These are phyloP conservation scores for Davidsoniella eucalypti DNA, from an alignment of 2,329 filamentous ascomycete genomes.

Conservation along the genomic window DNA sequence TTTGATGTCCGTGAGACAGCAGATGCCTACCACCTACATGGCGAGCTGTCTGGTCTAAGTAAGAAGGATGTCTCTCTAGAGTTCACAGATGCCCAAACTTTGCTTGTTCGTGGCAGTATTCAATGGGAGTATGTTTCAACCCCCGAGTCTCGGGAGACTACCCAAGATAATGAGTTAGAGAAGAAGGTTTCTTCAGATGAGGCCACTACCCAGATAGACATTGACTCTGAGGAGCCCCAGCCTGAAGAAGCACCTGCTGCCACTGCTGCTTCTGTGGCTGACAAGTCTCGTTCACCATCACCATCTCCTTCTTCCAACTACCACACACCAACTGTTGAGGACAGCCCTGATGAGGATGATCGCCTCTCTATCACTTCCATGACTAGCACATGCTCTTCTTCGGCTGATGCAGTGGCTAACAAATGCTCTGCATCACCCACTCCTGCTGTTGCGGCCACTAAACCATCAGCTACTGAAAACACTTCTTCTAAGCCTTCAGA, in stretches of 20 bases:
- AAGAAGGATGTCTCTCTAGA: slow-evolving; percentile 63
- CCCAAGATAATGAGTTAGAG: slow-evolving; percentile 14
- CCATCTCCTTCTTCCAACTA: slow-evolving; percentile 22
- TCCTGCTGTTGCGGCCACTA: neutral
- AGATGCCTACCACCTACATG: slow-evolving; percentile 57
- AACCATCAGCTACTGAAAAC: neutral
- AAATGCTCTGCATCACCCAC: slow-evolving; percentile 8
- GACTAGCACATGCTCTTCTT: slow-evolving; percentile 15
- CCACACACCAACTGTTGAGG: slow-evolving; percentile 43
- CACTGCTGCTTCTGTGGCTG: slow-evolving; percentile 16
- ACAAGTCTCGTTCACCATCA: slow-evolving; percentile 14
- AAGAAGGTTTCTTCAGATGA: slow-evolving; percentile 26
- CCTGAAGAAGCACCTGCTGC: too few species aligned
- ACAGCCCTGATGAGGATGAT: slow-evolving; percentile 23
- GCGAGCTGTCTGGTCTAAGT: slow-evolving; percentile 60
- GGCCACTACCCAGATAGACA: neutral
- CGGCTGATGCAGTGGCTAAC: slow-evolving; percentile 13
- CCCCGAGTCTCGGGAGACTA: slow-evolving; percentile 22
- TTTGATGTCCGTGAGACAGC: slow-evolving; percentile 63
- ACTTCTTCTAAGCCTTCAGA: too few species aligned
- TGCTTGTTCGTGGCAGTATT: slow-evolving; percentile 52
- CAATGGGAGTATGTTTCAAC: slow-evolving; percentile 42
- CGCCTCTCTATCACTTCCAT: slow-evolving; percentile 15
- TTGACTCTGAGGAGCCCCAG: neutral
- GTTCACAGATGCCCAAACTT: slow-evolving; percentile 59